Evolutionary conservation across 306 rosid genomes (phyloP).

Genomic region (Sindora glabra): DNA sequence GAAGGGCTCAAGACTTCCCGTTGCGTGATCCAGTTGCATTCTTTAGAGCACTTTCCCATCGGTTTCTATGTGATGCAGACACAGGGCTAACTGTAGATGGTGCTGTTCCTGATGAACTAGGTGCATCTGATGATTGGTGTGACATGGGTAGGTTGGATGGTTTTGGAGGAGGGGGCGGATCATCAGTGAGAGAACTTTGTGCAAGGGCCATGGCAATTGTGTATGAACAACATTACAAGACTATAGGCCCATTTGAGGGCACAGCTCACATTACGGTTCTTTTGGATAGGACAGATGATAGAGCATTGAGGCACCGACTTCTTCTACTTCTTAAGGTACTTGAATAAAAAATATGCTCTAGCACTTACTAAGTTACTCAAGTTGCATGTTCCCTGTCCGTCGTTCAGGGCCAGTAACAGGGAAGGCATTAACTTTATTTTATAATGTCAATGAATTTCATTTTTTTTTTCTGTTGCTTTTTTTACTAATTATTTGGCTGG

Average conservation of each 20-base stretch:
- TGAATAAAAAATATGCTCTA: not conserved
- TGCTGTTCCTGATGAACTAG: slow-evolving; percentile 95
- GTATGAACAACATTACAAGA: slow-evolving; percentile 81
- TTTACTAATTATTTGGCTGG: too few relatives aligned
- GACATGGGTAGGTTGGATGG: slow-evolving; percentile 98
- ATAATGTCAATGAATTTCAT: not conserved
- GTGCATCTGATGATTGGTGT: slow-evolving; percentile 99
- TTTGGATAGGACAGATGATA: slow-evolving; percentile 95
- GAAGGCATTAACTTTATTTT: not conserved
- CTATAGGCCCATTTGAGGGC: slow-evolving; percentile 91
- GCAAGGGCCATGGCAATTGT: slow-evolving; percentile 99
- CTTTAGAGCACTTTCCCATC: slow-evolving; percentile 91
- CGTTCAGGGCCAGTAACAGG: not conserved
- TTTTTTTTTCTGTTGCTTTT: not conserved
- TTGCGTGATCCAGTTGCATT: slow-evolving; percentile 95
- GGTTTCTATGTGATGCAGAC: slow-evolving; percentile 96
- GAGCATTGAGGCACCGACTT: slow-evolving; percentile 97
- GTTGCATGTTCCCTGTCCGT: not conserved
- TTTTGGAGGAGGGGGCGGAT: slow-evolving; percentile 98
- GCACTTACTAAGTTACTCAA: not conserved
- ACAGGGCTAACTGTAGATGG: slow-evolving; percentile 95
- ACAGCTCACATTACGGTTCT: slow-evolving; percentile 93
- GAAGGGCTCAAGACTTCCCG: slow-evolving; percentile 95
- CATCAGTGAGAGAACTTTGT: slow-evolving; percentile 95
- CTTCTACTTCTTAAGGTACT: slow-evolving; percentile 89